A percentile compares a stretch with the other conserved stretches of the same genome.
These are phyloP conservation scores for Phialophora expanda DNA, from an alignment of 2,329 filamentous ascomycete genomes.

Conservation along the genomic window DNA sequence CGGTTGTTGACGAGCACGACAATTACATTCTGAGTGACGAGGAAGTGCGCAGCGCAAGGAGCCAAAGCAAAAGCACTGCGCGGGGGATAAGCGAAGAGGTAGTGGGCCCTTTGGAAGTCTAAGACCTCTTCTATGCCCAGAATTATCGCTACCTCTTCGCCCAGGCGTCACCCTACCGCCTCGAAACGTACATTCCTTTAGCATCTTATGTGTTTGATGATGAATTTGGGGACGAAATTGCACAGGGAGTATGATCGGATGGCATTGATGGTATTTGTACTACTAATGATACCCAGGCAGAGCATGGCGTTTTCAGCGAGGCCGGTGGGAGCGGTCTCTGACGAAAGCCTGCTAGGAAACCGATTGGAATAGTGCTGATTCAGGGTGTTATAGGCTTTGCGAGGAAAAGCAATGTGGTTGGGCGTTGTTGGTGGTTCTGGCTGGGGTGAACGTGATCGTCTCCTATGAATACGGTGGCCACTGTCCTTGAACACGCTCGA, in stretches of 20 bases:
- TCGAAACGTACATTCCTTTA: background rate
- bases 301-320: constrained; percentile 29
- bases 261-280: constrained; percentile 23
- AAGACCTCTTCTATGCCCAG: constrained; percentile 12
- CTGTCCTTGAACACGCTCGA: background rate
- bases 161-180: background rate
- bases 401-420: background rate
- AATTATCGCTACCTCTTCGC: constrained; percentile 4
- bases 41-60: constrained; percentile 47
- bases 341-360: constrained; percentile 16
- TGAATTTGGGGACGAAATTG: constrained; percentile 5
- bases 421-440: background rate
- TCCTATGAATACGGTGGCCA: background rate
- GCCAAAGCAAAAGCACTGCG: constrained; percentile 50
- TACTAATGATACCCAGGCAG: constrained; percentile 36
- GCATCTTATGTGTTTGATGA: background rate
- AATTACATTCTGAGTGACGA: constrained; percentile 54
- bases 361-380: background rate
- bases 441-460: background rate
- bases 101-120: constrained; percentile 60
- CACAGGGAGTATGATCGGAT: background rate
- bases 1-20: constrained; percentile 49
- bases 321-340: constrained; percentile 18
- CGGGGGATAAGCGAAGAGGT: constrained; percentile 61
- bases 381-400: background rate